A percentile compares a stretch with the other conserved stretches of the same genome.
These are phyloP conservation scores for Boletus barrowsii DNA, from an alignment of 768 basidiomycete species.

Conservation along the genomic window DNA sequence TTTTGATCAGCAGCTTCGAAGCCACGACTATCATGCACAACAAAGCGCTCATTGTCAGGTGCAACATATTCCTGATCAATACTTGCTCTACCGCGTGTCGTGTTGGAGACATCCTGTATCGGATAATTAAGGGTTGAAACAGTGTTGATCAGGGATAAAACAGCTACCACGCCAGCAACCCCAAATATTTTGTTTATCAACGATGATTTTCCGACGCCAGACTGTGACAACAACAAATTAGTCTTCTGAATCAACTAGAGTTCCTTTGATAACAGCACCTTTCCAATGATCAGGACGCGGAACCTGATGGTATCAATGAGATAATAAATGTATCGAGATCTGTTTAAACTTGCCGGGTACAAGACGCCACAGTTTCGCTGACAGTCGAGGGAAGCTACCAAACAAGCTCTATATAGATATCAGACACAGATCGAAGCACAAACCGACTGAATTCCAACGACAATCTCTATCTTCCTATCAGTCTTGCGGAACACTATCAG, in stretches of 20 bases:
- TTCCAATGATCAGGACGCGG: slow-evolving; percentile 5
- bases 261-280: not conserved
- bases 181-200: not conserved
- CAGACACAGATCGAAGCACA: no score
- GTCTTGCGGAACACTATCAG: no score
- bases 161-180: not conserved
- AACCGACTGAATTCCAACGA: no score
- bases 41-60: not conserved
- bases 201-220: no score
- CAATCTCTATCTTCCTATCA: no score
- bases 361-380: no score
- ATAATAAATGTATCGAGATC: not conserved
- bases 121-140: not conserved
- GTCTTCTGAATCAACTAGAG: not conserved
- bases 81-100: not conserved
- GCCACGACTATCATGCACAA: slow-evolving; percentile 4
- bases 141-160: not conserved
- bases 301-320: slow-evolving; percentile 2
- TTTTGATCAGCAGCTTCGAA: slow-evolving; percentile 2
- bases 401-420: no score
- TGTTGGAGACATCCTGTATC: slow-evolving; percentile 1
- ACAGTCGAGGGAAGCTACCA: no score
- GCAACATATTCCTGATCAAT: not conserved
- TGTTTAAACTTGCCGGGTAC: not conserved
- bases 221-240: not conserved